phyloP scores from a whole-genome alignment of 2,329 filamentous ascomycete genomes.

The Helicocarpus griseus region DNA sequence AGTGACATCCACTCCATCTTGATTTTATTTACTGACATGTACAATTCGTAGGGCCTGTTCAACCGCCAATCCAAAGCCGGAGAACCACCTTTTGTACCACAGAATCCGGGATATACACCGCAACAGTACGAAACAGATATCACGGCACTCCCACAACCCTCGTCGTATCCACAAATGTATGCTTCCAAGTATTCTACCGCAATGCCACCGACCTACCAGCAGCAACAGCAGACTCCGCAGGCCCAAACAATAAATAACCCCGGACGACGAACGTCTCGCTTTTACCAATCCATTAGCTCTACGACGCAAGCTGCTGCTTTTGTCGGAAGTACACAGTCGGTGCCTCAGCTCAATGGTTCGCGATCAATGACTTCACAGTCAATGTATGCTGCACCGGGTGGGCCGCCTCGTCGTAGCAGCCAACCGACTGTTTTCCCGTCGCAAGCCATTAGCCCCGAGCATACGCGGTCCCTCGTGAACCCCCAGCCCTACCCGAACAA shows the following conservation, averaged over 20 bases:
- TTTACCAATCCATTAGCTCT: too few relatives aligned
- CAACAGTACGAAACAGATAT: not conserved
- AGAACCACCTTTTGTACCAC: not conserved
- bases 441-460: not conserved
- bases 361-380: not conserved
- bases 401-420: not conserved
- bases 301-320: too few relatives aligned
- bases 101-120: conserved; percentile 8
- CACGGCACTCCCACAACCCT: not conserved
- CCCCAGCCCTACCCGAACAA: not conserved
- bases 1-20: not conserved
- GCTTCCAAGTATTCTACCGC: not conserved
- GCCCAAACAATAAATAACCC: too few relatives aligned
- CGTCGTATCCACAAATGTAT: not conserved
- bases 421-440: not conserved
- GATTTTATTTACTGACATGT: not conserved
- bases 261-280: too few relatives aligned
- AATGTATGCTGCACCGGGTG: not conserved
- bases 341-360: not conserved
- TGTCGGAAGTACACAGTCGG: not conserved
- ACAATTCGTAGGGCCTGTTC: not conserved
- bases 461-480: not conserved
- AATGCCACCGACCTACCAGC: not conserved
- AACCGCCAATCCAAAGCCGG: not conserved
- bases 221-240: not conserved